Evolutionary conservation across 2,329 filamentous ascomycete genomes (phyloP), one percentile per base, ranked within the genome.

Genomic region (Colletotrichum orchidophilum): DNA sequence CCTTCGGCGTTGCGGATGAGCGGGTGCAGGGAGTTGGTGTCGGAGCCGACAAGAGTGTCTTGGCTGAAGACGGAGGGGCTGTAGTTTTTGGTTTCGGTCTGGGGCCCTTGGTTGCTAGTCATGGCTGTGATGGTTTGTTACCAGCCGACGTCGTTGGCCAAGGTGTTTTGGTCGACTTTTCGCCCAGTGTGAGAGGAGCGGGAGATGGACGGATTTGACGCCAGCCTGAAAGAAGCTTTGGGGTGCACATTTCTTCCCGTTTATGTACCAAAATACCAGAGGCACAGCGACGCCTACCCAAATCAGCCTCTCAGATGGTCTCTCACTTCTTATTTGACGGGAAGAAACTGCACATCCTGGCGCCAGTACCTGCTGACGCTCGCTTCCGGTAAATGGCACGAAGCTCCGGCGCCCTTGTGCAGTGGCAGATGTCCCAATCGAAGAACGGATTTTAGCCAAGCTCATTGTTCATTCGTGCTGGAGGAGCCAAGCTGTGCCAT

Each of bases 41-140:
- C 69, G 58, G 69, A 71, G 58, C 58, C 64, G 21, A 54, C 13
- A 4, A 59, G n/a, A 5, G 64, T 71, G 15, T 71, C 69, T 59
- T 69, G 69, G 64, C 58, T 71, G 33, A 71, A 59, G 15, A 68
- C 46, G 12, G 64, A 71, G 9, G 64, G 53, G 7, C 15, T 24
- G 13, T 63, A 60, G 3, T 53, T 24, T 24, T 49, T 55, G 5
- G 11, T 9, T 5, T 2, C 26, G 24, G 6, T 21, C 12, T 35
- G 27, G 21, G 31, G 35, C n/a, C 12, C 42, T 50, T 27, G 29
- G 42, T 0, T 46, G 52, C 26, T 68, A 31, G 39, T 62, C 58
- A 55, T 70, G 33, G 1, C 21, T n/a, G 39, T n/a, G 39, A 18
- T n/a, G 39, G n/a, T 15, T 46, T 8, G 39, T 18, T 46, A 1